Conservation (phyloP, 2,329 filamentous ascomycete species). For the Trichophyton equinum region DNA sequence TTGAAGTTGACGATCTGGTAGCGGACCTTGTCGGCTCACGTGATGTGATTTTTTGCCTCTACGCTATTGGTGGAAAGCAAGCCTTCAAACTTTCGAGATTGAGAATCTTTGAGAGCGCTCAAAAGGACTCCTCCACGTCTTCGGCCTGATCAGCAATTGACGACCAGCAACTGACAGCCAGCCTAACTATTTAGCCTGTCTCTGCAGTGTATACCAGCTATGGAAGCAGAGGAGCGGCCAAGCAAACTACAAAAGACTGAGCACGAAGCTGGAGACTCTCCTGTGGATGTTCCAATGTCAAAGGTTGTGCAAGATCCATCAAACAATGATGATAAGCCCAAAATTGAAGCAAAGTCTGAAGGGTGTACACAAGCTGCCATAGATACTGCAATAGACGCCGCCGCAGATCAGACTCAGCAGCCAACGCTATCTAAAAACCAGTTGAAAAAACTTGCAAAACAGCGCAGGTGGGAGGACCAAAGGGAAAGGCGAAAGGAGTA, state of each 20-base stretch:
- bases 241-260: constrained; percentile 43
- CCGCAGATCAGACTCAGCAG: background rate
- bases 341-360: background rate
- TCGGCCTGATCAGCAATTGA: no score
- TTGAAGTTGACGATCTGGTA: constrained; percentile 15
- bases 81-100: background rate
- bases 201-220: constrained; percentile 16
- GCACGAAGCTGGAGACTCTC: constrained; percentile 17
- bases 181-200: no score
- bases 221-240: constrained; percentile 43
- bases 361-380: background rate
- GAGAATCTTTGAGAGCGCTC: no score
- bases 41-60: background rate
- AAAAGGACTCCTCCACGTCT: no score
- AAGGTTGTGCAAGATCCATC: constrained; percentile 3
- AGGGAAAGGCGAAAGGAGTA: constrained; percentile 47
- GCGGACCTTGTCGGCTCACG: constrained; percentile 5
- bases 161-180: no score
- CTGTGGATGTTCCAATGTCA: constrained; percentile 11
- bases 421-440: constrained; percentile 66
- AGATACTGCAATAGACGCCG: background rate
- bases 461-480: constrained; percentile 62
- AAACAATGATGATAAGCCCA: background rate
- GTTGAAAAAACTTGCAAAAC: constrained; percentile 61
- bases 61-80: background rate